phyloP scores from a whole-genome alignment of 1,284 basidiomycete genomes.

The Anthracocystis panici-leucophaei region DNA sequence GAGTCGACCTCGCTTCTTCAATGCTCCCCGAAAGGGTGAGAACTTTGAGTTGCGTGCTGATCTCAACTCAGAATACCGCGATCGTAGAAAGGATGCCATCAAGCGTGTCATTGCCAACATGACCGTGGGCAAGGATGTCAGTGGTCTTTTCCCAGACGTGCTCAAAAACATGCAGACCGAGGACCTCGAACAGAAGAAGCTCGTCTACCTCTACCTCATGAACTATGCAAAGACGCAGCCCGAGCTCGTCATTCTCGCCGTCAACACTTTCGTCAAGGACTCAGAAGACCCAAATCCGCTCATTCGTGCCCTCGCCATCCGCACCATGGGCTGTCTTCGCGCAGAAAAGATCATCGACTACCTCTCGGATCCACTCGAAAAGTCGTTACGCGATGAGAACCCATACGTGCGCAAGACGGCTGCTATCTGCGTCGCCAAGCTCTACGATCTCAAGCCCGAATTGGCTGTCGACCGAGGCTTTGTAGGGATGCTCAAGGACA shows the following conservation, averaged over 20 bases:
- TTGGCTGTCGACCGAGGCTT: constrained; percentile 95
- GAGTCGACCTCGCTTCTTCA: constrained; percentile 69
- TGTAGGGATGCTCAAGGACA: constrained; percentile 82
- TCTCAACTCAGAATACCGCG: constrained; percentile 92
- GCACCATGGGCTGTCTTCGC: constrained; percentile 95
- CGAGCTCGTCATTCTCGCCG: constrained; percentile 94
- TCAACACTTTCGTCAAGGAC: constrained; percentile 97
- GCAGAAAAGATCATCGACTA: constrained; percentile 99
- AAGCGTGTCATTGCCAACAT: constrained; percentile 86
- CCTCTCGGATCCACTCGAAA: constrained; percentile 90
- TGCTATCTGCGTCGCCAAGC: constrained; percentile 91
- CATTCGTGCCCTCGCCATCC: constrained; percentile 92
- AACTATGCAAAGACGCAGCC: constrained; percentile 99
- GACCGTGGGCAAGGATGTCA: constrained; percentile 95
- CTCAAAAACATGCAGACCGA: constrained; percentile 98
- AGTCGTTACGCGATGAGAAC: constrained; percentile 91
- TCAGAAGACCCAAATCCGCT: constrained; percentile 95
- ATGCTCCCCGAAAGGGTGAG: constrained; percentile 69
- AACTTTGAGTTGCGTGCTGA: constrained; percentile 67
- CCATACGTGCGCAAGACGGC: constrained; percentile 90
- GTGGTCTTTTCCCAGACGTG: constrained; percentile 91
- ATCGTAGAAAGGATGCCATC: constrained; percentile 97
- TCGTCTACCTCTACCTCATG: constrained; percentile 98
- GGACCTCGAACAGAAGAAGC: constrained; percentile 93
- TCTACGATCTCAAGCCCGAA: constrained; percentile 96